Evolutionary conservation across 176 grass and related monocot genomes (phyloP), one percentile per base, ranked within the genome.

Genomic region (Musa schizocarpa): DNA sequence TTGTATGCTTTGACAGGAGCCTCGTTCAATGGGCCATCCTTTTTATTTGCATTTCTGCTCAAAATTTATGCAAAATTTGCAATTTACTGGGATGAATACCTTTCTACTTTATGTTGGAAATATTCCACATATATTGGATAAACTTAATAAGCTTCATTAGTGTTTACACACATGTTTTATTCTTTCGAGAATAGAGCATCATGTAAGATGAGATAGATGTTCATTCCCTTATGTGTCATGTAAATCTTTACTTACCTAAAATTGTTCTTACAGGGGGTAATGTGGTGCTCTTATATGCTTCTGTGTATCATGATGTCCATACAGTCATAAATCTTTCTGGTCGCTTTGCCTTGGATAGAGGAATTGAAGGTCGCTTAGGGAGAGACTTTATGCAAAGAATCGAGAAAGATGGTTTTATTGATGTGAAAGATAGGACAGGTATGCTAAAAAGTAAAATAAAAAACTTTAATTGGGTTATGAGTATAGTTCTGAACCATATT

Each of bases 391-490:
- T 90, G 90, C 80, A 85, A 63, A 90, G 84, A 85, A 87, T 97
- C 74, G 80, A 88, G 52, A 84, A 85, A 83, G 79, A 93, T 66
- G 86, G 90, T n/a, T 89, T 88, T 49, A 93, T 97, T 72, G 90
- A 97, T 83, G 88, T 93, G 52, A 97, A 74, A 68, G 89, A 93
- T 58, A 93, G 19, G 80, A 92, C 83, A 82, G 90, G 93, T 93
- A 65, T 50, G 57, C 24, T 53, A 17, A n/a, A 61, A 6, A 17
- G 6, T 14, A 62, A 62, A 9, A 1, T 21, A 17, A 63, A 13
- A 80, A 62, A 16, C 58, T 85, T 82, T 53, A 16, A 57, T 22
- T 48, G 9, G 73, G 16, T 70, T 74, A 50, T 50, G 49, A 7
- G 16, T 68, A 1, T 69, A 17, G 26, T 50, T 50, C 11, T 26